phyloP scores from a whole-genome alignment of 208 protist species.

The Trypanosoma vivax region DNA sequence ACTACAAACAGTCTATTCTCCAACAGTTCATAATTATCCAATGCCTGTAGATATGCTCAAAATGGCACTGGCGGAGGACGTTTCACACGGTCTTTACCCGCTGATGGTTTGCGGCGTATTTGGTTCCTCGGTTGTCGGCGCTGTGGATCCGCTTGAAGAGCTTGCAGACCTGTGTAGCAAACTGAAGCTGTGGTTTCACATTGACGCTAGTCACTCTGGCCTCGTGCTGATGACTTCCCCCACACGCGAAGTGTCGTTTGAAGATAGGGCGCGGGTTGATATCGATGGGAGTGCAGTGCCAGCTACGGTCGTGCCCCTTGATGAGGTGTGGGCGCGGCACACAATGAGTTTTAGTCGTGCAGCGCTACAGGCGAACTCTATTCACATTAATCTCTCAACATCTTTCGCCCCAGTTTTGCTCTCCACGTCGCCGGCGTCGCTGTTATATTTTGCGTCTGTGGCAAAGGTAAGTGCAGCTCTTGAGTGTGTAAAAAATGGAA shows the following conservation, averaged over 20 bases:
- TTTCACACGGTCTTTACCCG: slow-evolving; percentile 47
- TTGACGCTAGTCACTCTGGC: slow-evolving; percentile 54
- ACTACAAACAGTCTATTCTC: slow-evolving; percentile 35
- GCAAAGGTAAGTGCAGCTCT: slow-evolving; percentile 12
- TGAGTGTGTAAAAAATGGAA: not conserved
- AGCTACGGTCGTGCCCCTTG: not conserved
- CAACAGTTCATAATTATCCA: slow-evolving; percentile 26
- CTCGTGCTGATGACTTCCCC: slow-evolving; percentile 21
- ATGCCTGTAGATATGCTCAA: slow-evolving; percentile 42
- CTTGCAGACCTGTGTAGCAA: slow-evolving; percentile 38
- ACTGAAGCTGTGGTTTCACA: slow-evolving; percentile 65
- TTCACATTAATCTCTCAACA: slow-evolving; percentile 15
- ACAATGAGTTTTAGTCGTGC: slow-evolving; percentile 2
- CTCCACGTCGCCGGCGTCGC: not conserved
- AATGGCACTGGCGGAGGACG: slow-evolving; percentile 52
- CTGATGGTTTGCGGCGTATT: slow-evolving; percentile 57
- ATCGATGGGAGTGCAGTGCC: not conserved
- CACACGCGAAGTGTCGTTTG: not conserved
- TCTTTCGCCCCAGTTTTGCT: slow-evolving; percentile 16
- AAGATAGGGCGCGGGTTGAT: not conserved
- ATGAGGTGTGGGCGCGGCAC: slow-evolving; percentile 5
- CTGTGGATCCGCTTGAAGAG: slow-evolving; percentile 45
- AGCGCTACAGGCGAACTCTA: slow-evolving; percentile 11
- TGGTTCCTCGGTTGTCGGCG: slow-evolving; percentile 34
- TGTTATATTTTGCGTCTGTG: slow-evolving; percentile 15